Evolutionary conservation across 305 asterid species (phyloP).

Genomic region (Euphrasia arctica): DNA sequence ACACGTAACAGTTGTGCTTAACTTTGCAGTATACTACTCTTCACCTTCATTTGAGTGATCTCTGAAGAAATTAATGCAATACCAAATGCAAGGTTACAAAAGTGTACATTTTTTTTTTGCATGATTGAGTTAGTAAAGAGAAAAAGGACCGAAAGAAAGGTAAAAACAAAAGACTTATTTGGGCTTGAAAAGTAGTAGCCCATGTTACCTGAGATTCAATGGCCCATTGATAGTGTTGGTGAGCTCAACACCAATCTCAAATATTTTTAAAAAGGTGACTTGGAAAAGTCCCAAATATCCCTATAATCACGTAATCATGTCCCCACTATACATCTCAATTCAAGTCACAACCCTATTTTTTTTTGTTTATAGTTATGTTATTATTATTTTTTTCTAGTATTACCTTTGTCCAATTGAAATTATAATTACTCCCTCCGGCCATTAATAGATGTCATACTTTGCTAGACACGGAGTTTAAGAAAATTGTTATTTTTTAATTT

Average conservation of each 20-base stretch:
- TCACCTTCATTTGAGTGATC: too few relatives aligned
- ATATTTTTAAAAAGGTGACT: constrained; percentile 18
- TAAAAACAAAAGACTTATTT: constrained; percentile 11
- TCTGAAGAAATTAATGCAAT: too few relatives aligned
- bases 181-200: constrained; percentile 36
- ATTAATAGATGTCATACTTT: too few relatives aligned
- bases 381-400: too few relatives aligned
- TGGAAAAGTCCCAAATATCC: neutral
- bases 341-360: too few relatives aligned
- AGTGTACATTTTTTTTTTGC: constrained; percentile 20
- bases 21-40: neutral
- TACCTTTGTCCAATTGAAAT: too few relatives aligned
- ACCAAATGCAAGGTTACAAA: constrained; percentile 17
- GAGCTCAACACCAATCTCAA: constrained; percentile 31
- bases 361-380: too few relatives aligned
- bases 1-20: neutral
- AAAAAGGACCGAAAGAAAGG: neutral
- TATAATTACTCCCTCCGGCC: too few relatives aligned
- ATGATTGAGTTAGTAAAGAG: constrained; percentile 16
- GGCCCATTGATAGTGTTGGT: constrained; percentile 31
- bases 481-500: too few relatives aligned
- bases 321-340: constrained; percentile 4
- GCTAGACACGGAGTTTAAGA: too few relatives aligned
- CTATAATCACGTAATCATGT: constrained; percentile 15
- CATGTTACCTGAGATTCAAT: constrained; percentile 20